Base-by-base conservation (phyloP, 2,329 filamentous ascomycete species). In the Gremmenia infestans region DNA sequence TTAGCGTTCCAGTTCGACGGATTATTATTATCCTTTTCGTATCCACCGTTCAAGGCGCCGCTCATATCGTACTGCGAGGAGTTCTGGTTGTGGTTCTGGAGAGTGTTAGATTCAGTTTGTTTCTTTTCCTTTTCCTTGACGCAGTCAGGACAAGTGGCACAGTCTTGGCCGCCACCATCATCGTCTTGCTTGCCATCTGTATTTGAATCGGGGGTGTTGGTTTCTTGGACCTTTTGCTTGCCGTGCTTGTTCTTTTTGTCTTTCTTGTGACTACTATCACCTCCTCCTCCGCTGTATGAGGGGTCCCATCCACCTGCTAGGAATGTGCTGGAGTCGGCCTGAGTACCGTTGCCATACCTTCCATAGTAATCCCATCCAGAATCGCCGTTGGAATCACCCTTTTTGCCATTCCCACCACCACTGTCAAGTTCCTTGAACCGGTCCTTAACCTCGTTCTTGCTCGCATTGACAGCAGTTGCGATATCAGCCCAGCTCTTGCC, bases 381-480 rank as follows among this genome's bases (percentile, higher is more conserved):
- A 4, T 45, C 42, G n/a, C 22, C 36, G 28, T 1, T 32, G 11
- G 28, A 32, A 15, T 53, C 46, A 19, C 36, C 56, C 14, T 42
- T 37, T 14, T 48, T 53, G 15, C 42, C 43, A 6, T 47, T 45
- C 12, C 12, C 49, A 22, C 22, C 32, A 23, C 11, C 36, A 12
- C 46, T 55, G 55, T 52, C 53, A 12, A 60, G 17, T 17, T 54
- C 55, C 47, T 65, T 61, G 35, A 50, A 62, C 6, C 64, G 52
- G 23, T 46, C 46, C 14, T 48, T 35, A 5, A 61, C 48, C 25
- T 61, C 58, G 14, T 58, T 59, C 45, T 65, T 62, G 23, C 28
- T 43, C 9, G 50, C 42, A 4, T 52, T 43, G 25, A 55, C 35
- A 22, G 49, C 56, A 12, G 39, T 39, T 11, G 42, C 51, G 39